Evolutionary conservation across 1,284 basidiomycete genomes (phyloP).

Genomic region (Irpex lacteus): DNA sequence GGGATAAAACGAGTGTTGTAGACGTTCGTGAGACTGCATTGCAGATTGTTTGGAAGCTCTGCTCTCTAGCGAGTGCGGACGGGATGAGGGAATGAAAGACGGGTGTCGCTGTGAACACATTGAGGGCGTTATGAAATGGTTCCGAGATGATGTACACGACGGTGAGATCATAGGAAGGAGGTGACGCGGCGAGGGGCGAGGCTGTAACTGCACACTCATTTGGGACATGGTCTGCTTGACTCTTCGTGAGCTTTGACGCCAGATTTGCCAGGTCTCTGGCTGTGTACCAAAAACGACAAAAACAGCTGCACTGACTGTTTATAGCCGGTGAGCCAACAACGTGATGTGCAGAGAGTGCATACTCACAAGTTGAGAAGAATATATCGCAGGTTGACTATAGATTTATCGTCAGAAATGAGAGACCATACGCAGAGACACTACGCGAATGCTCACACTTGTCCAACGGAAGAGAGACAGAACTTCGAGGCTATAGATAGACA

Average conservation of each 20-base stretch:
- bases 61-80: not conserved
- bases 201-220: not conserved
- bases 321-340: not conserved
- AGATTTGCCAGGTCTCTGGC: constrained; percentile 16
- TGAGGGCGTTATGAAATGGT: not conserved
- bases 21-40: not conserved
- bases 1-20: not conserved
- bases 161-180: not conserved
- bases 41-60: not conserved
- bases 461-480: constrained; percentile 13
- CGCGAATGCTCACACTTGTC: constrained; percentile 13
- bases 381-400: constrained; percentile 16
- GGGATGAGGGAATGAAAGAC: not conserved
- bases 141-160: not conserved
- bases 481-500: constrained; percentile 9
- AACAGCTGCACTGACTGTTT: constrained; percentile 14
- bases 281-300: constrained; percentile 19
- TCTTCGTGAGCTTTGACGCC: constrained; percentile 10
- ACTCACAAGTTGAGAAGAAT: constrained; percentile 17
- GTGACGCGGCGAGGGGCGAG: not conserved
- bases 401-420: too few species aligned
- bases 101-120: not conserved
- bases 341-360: not conserved
- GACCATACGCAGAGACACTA: not conserved
- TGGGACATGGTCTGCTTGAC: not conserved